Base-by-base conservation (phyloP, 805 yeast species). In the Candida mattraensis region DNA sequence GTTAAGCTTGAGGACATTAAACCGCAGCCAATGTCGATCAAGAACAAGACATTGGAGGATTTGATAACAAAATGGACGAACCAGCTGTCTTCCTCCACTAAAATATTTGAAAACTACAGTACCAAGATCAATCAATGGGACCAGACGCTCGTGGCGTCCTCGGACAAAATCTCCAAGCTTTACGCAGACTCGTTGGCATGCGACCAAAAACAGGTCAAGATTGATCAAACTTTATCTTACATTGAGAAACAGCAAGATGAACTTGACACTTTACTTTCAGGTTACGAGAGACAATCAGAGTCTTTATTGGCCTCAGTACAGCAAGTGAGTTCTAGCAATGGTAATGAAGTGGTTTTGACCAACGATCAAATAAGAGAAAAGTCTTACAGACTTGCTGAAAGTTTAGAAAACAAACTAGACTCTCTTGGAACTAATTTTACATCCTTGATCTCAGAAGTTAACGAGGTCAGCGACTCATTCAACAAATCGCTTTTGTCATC, bases 191-290 rank as follows among this genome's bases (percentile, higher is more conserved):
- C 93, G 3, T 60, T 82, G 24, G 77, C 78, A 35, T 95, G 96
- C 5, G 96, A 89, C 53, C 85, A 83, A 47, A 77, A 85, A 33
- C 97, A 91, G 56, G 69, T 71, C 27, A 84, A 83, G 49, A 82
- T 93, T 30, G 98, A 93, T 49, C 96, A 88, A 59, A 83, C 88
- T 24, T 68, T 93, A 37, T 68, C 80, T 25, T 91, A 88, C 54
- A 83, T 93, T 33, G 93, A 84, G 53, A 82, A 83, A 49, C 98
- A 93, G 58, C 99, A 93, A 56, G 87, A 85, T 40, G 98, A 91
- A 53, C 67, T 93, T 31, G 99, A 91, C 41, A 69, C 74, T 11
- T 72, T 91, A 50, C 72, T 93, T 44, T 83, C 83, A 46, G 82
- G 82, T 43, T 89, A 89, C 54, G 98, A 93, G 60, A 70, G 66